These are phyloP conservation scores for Farysia itapuensis DNA, from an alignment of 1,284 basidiomycete species.

Conservation along the genomic window DNA sequence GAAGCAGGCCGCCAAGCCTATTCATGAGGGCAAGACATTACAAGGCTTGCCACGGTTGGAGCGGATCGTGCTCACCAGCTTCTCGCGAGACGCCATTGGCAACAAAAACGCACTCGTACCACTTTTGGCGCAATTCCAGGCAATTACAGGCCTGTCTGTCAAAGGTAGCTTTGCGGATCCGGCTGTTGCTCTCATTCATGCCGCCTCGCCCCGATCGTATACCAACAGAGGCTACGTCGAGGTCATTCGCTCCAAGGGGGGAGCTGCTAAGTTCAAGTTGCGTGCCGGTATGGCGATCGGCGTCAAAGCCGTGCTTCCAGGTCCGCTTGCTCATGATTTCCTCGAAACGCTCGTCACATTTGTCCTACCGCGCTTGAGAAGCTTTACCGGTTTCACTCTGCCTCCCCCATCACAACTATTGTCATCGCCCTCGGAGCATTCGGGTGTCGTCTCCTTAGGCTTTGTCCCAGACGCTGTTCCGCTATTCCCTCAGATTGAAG, in stretches of 20 bases:
- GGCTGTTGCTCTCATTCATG: constrained; percentile 1
- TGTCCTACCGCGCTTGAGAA: constrained; percentile 86
- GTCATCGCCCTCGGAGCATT: constrained; percentile 68
- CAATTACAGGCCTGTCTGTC: constrained; percentile 79
- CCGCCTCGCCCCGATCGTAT: background rate
- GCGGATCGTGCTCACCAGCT: constrained; percentile 67
- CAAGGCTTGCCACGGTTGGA: constrained; percentile 70
- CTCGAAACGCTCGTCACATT: constrained; percentile 85
- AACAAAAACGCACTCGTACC: constrained; percentile 79
- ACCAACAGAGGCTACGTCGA: constrained; percentile 65
- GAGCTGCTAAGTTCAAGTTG: constrained; percentile 80
- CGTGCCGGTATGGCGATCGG: constrained; percentile 80
- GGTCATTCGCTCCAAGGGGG: constrained; percentile 75
- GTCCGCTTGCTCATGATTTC: constrained; percentile 91
- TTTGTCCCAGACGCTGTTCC: constrained; percentile 80
- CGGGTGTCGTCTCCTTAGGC: constrained; percentile 86
- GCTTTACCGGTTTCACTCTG: constrained; percentile 79
- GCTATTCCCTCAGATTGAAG: constrained; percentile 72
- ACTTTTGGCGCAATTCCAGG: constrained; percentile 81
- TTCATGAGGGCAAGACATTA: constrained; percentile 20
- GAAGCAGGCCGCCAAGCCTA: constrained; percentile 40
- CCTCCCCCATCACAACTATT: constrained; percentile 63
- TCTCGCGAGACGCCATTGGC: constrained; percentile 64
- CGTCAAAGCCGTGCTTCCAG: constrained; percentile 84
- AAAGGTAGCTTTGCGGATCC: constrained; percentile 43